phyloP scores from a whole-genome alignment of 331 rosid species.

The Dryas integrifolia region DNA sequence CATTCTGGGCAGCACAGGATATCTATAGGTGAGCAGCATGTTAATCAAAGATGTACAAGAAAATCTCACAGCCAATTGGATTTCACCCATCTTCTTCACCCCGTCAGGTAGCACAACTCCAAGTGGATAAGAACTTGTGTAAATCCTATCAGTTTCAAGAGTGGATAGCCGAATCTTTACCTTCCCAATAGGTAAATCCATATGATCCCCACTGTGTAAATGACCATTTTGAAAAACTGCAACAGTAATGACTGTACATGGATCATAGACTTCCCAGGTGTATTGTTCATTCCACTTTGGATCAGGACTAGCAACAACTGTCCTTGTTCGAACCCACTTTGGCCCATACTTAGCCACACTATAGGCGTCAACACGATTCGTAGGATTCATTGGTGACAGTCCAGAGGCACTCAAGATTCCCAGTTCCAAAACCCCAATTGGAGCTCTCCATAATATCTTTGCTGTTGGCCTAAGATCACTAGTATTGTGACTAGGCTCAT shows the following conservation, averaged over 20 bases:
- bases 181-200: slow-evolving; percentile 62
- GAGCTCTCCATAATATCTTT: slow-evolving; percentile 57
- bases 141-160: slow-evolving; percentile 49
- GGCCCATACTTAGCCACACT: slow-evolving; percentile 75
- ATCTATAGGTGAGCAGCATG: slow-evolving; percentile 43
- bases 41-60: slow-evolving; percentile 37
- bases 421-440: slow-evolving; percentile 59
- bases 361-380: slow-evolving; percentile 56
- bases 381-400: slow-evolving; percentile 49
- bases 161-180: slow-evolving; percentile 66
- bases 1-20: slow-evolving; percentile 61
- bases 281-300: slow-evolving; percentile 79
- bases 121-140: slow-evolving; percentile 62
- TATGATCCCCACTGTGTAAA: slow-evolving; percentile 40
- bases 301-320: slow-evolving; percentile 42
- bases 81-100: slow-evolving; percentile 61
- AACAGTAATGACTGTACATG: slow-evolving; percentile 56
- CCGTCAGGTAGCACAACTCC: slow-evolving; percentile 46
- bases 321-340: slow-evolving; percentile 64
- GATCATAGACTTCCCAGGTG: slow-evolving; percentile 74
- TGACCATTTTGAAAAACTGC: slow-evolving; percentile 68
- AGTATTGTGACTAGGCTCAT: slow-evolving; percentile 61
- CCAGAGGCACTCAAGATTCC: slow-evolving; percentile 62
- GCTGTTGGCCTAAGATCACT: slow-evolving; percentile 76
- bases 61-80: slow-evolving; percentile 70